These are phyloP conservation scores for Talinum fruticosum DNA, from an alignment of 148 eudicot species.

Conservation along the genomic window DNA sequence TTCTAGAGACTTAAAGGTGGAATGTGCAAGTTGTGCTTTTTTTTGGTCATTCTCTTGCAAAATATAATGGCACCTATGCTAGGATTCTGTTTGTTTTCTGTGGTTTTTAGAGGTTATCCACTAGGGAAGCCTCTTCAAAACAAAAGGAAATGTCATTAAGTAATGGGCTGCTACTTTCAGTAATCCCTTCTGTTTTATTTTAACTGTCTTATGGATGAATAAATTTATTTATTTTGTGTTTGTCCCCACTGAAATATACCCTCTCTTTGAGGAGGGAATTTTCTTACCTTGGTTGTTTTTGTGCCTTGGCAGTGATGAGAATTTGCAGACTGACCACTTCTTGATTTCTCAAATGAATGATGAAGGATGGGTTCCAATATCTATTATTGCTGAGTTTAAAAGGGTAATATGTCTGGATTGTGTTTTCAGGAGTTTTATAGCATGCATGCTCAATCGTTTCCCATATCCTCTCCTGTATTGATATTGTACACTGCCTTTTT, in stretches of 20 bases:
- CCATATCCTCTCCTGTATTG: not conserved
- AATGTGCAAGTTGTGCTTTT: not conserved
- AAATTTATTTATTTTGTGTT: not conserved
- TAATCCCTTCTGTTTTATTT: not conserved
- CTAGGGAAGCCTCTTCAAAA: not conserved
- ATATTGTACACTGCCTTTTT: not conserved
- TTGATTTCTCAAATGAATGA: conserved; percentile 80
- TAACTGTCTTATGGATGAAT: not conserved
- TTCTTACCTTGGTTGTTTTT: conserved; percentile 5
- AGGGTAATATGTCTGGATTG: conserved; percentile 48
- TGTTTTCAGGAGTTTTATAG: conserved; percentile 4
- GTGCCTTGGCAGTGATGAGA: conserved; percentile 76
- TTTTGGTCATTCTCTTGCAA: not conserved
- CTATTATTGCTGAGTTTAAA: conserved; percentile 74
- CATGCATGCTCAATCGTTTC: not conserved
- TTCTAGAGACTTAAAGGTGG: not conserved
- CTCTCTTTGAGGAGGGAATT: not conserved
- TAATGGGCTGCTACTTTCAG: not conserved
- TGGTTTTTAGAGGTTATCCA: not conserved
- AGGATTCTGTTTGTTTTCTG: not conserved
- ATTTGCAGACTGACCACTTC: conserved; percentile 68
- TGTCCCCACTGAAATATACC: no score
- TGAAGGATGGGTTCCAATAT: conserved; percentile 89
- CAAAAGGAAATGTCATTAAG: not conserved
- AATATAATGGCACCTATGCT: not conserved